These are phyloP conservation scores for Lasiosphaeris hirsuta DNA, from an alignment of 495 filamentous ascomycete species.

Conservation along the genomic window DNA sequence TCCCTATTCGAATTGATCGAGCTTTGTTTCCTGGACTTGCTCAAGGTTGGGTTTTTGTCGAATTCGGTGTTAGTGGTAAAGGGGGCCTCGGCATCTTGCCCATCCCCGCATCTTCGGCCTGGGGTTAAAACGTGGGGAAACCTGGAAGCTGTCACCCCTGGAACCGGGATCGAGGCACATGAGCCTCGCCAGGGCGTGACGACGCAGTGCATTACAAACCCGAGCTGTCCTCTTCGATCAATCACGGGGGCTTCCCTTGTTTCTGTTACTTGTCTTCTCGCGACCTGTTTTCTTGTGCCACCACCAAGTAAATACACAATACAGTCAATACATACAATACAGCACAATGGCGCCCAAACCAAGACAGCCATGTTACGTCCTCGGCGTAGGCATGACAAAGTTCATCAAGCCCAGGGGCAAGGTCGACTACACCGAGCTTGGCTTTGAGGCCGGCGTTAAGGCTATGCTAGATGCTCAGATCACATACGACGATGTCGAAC, in stretches of 20 bases:
- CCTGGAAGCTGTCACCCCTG: background rate
- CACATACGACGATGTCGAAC: conserved; percentile 94
- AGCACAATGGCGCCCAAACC: conserved; percentile 42
- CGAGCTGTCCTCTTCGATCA: too few species aligned
- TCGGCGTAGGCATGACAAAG: conserved; percentile 97
- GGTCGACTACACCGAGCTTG: conserved; percentile 83
- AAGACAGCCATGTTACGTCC: conserved; percentile 64
- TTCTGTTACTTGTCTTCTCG: too few species aligned
- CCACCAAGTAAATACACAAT: too few species aligned
- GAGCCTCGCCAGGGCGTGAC: too few species aligned
- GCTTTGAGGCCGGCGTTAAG: conserved; percentile 93
- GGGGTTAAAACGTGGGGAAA: conserved; percentile 1
- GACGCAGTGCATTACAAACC: too few species aligned
- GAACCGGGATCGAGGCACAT: background rate
- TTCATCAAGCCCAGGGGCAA: conserved; percentile 97
- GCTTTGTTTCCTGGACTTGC: too few species aligned
- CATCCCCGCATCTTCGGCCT: conserved; percentile 3
- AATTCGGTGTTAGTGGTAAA: too few species aligned
- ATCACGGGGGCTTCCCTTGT: too few species aligned
- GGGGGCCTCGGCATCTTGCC: background rate
- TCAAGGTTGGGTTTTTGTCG: too few species aligned
- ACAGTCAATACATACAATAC: too few species aligned
- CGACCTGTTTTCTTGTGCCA: too few species aligned
- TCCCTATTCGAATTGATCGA: too few species aligned
- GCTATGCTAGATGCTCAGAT: conserved; percentile 93